Evolutionary conservation across 2,329 filamentous ascomycete genomes (phyloP), one percentile per base, ranked within the genome.

Genomic region (Aspergillus tamarii): DNA sequence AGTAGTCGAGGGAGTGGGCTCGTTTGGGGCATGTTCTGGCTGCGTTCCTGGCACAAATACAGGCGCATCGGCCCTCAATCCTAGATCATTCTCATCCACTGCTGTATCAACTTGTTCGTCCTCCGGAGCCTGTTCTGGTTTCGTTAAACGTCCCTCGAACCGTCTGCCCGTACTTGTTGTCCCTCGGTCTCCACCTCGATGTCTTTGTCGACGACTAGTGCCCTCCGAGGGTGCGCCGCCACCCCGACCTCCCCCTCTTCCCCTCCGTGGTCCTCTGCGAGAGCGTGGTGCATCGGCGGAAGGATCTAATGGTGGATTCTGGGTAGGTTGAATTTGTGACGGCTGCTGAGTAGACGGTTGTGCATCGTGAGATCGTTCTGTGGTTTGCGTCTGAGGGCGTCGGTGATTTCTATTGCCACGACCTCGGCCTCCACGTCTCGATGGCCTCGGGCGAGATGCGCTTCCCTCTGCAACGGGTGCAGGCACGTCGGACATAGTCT

Each of bases 101-200:
- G 39, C 57, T 12, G 57, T 28, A 7, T 61, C 65, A 41, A 56
- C 45, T 36, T n/a, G 39, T 28, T 60, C 55, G 26, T 65, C 70
- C 56, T 64, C 68, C 21, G 66, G 59, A 32, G 62, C 57, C 50
- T 71, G 69, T 5, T 69, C 70, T 14, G 69, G 63, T n/a, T 72
- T 70, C 10, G 77, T 82, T 61, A 83, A 74, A 56, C 80, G 76
- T 19, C 79, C 80, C 26, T 78, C 78, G 69, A 83, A 83, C 11
- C 73, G 71, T 67, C 79, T 73, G 41, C 76, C 72, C n/a, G 64
- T 9, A 41, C 23, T 59, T 57, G 64, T 21, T 53, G 56, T 57
- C 23, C 52, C 43, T 34, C 65, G 66, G 4, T 66, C 68, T 12
- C 59, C 65, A 32, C 59, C 67, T 28, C 67, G 68, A 45, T 65